Evolutionary conservation across 2,329 filamentous ascomycete genomes (phyloP).

Genomic region (Aspergillus fructus): DNA sequence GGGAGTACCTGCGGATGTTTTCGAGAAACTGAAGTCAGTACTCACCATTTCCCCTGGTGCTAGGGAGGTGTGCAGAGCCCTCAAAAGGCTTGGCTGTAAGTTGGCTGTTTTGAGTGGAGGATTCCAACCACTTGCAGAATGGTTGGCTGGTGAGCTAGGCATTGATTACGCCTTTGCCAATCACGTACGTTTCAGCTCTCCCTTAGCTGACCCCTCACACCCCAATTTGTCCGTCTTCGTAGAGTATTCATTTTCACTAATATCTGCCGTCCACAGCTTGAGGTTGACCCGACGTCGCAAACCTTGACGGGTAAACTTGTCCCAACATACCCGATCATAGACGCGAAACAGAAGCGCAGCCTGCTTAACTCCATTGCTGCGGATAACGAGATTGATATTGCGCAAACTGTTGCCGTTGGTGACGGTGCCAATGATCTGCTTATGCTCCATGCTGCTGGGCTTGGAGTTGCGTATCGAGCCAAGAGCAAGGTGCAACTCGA

Average conservation of each 20-base stretch:
- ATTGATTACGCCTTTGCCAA: slow-evolving; percentile 90
- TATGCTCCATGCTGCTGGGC: slow-evolving; percentile 62
- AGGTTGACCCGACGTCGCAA: slow-evolving; percentile 47
- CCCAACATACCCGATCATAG: slow-evolving; percentile 55
- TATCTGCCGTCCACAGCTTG: slow-evolving; percentile 37
- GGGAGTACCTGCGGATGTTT: slow-evolving; percentile 75
- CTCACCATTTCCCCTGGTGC: slow-evolving; percentile 83
- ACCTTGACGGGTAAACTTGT: slow-evolving; percentile 59
- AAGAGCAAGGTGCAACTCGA: slow-evolving; percentile 64
- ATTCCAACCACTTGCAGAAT: slow-evolving; percentile 83
- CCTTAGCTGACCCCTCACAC: background rate
- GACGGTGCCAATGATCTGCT: slow-evolving; percentile 66
- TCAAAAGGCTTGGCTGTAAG: slow-evolving; percentile 79
- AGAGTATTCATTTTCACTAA: background rate
- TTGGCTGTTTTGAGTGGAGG: slow-evolving; percentile 90
- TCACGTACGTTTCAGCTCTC: slow-evolving; percentile 53
- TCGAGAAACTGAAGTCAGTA: slow-evolving; percentile 70
- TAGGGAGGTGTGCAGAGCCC: slow-evolving; percentile 66
- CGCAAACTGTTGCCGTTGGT: slow-evolving; percentile 59
- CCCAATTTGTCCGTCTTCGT: background rate
- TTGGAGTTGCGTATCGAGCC: slow-evolving; percentile 64
- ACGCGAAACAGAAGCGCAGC: slow-evolving; percentile 58
- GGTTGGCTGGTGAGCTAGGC: slow-evolving; percentile 77
- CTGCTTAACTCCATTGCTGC: slow-evolving; percentile 56
- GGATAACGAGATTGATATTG: slow-evolving; percentile 53